A percentile compares a stretch with the other conserved stretches of the same genome.
These are phyloP conservation scores for Malus sylvestris DNA, from an alignment of 306 rosid species.

Conservation along the genomic window DNA sequence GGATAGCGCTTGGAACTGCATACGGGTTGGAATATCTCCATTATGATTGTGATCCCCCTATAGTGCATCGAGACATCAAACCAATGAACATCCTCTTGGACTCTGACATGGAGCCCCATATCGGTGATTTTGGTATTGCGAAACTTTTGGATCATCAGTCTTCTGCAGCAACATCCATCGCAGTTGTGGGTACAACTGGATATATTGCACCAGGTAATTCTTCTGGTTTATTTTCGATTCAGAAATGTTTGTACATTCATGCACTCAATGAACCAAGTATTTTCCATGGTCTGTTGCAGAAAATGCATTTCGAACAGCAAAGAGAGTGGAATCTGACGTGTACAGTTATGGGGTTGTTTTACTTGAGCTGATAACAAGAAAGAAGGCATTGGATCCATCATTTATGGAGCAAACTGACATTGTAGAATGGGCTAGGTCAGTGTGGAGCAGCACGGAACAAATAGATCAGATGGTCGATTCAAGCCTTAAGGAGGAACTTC, in stretches of 20 bases:
- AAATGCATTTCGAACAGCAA: slow-evolving; percentile 47
- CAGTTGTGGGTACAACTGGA: slow-evolving; percentile 63
- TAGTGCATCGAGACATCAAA: slow-evolving; percentile 82
- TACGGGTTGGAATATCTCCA: slow-evolving; percentile 78
- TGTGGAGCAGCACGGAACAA: slow-evolving; percentile 42
- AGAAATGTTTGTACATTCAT: slow-evolving; percentile 3
- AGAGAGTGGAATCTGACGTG: slow-evolving; percentile 54
- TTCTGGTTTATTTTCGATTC: background rate
- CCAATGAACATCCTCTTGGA: slow-evolving; percentile 75
- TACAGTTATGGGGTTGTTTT: slow-evolving; percentile 76
- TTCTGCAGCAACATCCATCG: slow-evolving; percentile 33
- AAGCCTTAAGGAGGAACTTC: slow-evolving; percentile 37
- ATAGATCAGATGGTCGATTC: slow-evolving; percentile 47
- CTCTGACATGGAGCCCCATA: slow-evolving; percentile 74
- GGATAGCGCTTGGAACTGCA: slow-evolving; percentile 66
- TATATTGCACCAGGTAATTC: slow-evolving; percentile 76
- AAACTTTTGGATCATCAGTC: slow-evolving; percentile 69
- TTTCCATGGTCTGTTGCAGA: slow-evolving; percentile 32
- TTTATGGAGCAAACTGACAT: slow-evolving; percentile 36
- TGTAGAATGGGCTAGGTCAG: slow-evolving; percentile 45
- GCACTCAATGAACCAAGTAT: background rate
- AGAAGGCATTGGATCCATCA: slow-evolving; percentile 48
- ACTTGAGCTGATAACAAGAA: slow-evolving; percentile 67
- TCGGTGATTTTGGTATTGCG: slow-evolving; percentile 80
- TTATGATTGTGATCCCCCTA: slow-evolving; percentile 67